Conservation (phyloP, 2,329 filamentous ascomycete genomes). For the Penicillium decumbens region DNA sequence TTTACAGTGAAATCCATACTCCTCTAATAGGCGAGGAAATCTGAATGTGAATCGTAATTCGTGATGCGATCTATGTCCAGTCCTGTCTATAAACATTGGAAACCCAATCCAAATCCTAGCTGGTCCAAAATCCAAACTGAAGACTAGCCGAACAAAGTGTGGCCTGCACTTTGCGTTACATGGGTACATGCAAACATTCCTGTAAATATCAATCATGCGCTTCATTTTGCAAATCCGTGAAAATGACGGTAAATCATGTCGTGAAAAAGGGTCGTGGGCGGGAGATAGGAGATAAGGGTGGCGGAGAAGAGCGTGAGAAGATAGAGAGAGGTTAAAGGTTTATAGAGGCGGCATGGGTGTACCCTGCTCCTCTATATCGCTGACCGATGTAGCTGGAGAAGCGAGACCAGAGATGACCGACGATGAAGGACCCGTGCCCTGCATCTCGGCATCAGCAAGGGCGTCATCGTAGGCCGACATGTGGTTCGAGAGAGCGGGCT, state of each 20-base stretch:
- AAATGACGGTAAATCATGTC: background rate
- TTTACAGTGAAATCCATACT: background rate
- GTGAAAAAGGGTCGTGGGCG: slow-evolving; percentile 1
- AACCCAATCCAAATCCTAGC: background rate
- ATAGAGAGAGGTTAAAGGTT: background rate
- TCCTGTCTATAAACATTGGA: background rate
- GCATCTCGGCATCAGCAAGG: slow-evolving; percentile 23
- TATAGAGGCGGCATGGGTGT: slow-evolving; percentile 9
- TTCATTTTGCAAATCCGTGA: background rate
- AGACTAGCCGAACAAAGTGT: background rate
- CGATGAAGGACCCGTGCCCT: slow-evolving; percentile 25
- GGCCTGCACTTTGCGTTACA: background rate
- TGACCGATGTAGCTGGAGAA: slow-evolving; percentile 36
- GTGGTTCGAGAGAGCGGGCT: slow-evolving; percentile 17
- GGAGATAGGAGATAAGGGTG: background rate
- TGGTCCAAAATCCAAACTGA: background rate
- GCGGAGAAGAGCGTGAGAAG: background rate
- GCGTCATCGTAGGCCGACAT: slow-evolving; percentile 25
- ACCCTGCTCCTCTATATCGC: slow-evolving; percentile 31
- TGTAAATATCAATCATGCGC: background rate
- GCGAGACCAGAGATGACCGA: slow-evolving; percentile 38
- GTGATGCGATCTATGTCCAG: background rate
- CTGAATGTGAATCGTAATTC: background rate
- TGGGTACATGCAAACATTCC: background rate
- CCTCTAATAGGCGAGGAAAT: background rate